These are phyloP conservation scores for Silybum marianum DNA, from an alignment of 129 eudicot species.

Conservation along the genomic window DNA sequence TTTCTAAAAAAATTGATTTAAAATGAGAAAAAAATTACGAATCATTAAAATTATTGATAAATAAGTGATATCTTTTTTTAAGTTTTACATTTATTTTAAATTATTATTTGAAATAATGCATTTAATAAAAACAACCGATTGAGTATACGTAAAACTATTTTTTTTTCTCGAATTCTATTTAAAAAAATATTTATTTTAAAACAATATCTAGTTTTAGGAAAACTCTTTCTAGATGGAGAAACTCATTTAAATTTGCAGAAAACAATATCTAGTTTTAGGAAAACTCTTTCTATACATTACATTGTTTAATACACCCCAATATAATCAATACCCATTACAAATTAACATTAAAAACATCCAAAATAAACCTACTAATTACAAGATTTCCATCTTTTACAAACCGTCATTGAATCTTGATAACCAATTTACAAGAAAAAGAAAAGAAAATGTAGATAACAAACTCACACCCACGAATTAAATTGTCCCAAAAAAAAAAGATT, in stretches of 20 bases:
- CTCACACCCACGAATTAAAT: not conserved
- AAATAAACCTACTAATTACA: not conserved
- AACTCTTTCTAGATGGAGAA: not conserved
- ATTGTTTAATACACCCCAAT: slow-evolving; percentile 11
- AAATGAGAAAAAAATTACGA: too few species aligned
- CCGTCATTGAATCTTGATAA: slow-evolving; percentile 17
- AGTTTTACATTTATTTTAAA: too few species aligned
- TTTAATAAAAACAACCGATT: too few species aligned
- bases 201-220: too few species aligned
- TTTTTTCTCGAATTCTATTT: too few species aligned
- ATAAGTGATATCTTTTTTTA: too few species aligned
- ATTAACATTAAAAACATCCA: not conserved
- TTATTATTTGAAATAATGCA: too few species aligned
- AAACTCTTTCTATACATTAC: slow-evolving; percentile 12
- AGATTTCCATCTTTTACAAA: slow-evolving; percentile 4
- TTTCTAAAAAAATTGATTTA: too few species aligned
- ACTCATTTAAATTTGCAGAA: not conserved
- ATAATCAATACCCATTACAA: slow-evolving; percentile 21
- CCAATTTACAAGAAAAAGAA: not conserved
- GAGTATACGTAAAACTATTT: too few species aligned
- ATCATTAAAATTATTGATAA: too few species aligned
- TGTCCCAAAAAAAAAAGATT: not conserved
- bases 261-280: not conserved
- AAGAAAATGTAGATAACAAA: slow-evolving; percentile 1
- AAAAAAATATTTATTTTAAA: too few species aligned